phyloP scores from a whole-genome alignment of 805 yeast genomes.

The Yamadazyma sp. region DNA sequence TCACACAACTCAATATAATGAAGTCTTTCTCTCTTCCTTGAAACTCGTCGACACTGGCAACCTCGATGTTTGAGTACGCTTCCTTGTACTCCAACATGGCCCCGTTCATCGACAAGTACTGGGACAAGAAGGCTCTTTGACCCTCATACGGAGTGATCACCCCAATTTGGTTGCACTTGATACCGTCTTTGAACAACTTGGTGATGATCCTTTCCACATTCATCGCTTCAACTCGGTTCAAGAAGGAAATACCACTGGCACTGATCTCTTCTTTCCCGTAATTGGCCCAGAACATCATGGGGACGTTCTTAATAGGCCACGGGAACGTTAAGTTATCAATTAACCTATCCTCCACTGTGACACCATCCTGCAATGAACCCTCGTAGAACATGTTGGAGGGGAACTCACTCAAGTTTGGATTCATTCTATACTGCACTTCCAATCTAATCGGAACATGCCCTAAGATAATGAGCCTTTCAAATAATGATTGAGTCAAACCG shows the following conservation, averaged over 20 bases:
- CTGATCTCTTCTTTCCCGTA: constrained; percentile 88
- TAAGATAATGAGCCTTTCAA: constrained; percentile 78
- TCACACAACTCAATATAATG: constrained; percentile 44
- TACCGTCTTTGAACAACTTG: constrained; percentile 70
- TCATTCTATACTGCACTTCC: constrained; percentile 94
- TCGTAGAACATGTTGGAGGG: constrained; percentile 91
- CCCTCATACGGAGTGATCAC: constrained; percentile 95
- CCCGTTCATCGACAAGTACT: constrained; percentile 74
- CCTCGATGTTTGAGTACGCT: constrained; percentile 71
- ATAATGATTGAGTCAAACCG: constrained; percentile 81
- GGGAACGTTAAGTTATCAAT: constrained; percentile 63
- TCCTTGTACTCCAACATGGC: constrained; percentile 55
- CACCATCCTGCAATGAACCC: constrained; percentile 90
- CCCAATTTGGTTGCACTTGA: constrained; percentile 80
- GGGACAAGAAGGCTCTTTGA: constrained; percentile 78
- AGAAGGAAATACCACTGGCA: constrained; percentile 73
- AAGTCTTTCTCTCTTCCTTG: constrained; percentile 47
- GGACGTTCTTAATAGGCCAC: constrained; percentile 83
- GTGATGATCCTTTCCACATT: constrained; percentile 80
- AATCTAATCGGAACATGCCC: constrained; percentile 84
- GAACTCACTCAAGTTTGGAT: constrained; percentile 82
- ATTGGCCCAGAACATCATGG: constrained; percentile 96
- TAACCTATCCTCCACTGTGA: constrained; percentile 69
- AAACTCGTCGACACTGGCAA: constrained; percentile 55
- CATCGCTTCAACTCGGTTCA: constrained; percentile 88